phyloP scores from a whole-genome alignment of 208 protist species.

The Leishmania aethiopica region DNA sequence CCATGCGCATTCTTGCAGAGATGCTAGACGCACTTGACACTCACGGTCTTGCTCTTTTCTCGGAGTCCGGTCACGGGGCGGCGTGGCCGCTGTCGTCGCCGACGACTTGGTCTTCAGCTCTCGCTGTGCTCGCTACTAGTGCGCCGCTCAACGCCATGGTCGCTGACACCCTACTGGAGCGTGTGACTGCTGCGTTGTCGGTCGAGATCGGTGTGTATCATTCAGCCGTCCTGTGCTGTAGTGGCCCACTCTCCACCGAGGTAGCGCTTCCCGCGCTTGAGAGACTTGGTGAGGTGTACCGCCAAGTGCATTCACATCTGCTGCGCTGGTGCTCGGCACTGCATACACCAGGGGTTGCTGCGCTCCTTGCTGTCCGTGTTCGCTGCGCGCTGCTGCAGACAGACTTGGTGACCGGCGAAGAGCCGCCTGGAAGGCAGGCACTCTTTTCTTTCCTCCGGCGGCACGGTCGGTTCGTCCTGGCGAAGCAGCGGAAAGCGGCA shows the following conservation, averaged over 20 bases:
- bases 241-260: not conserved
- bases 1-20: slow-evolving; percentile 23
- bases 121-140: slow-evolving; percentile 6
- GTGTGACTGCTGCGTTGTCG: slow-evolving; percentile 15
- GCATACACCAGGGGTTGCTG: slow-evolving; percentile 28
- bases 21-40: slow-evolving; percentile 18
- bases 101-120: slow-evolving; percentile 7
- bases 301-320: slow-evolving; percentile 33
- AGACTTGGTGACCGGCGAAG: slow-evolving; percentile 65
- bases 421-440: slow-evolving; percentile 44
- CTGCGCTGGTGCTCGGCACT: slow-evolving; percentile 58
- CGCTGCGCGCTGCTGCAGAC: slow-evolving; percentile 66
- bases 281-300: slow-evolving; percentile 39
- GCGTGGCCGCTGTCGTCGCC: not conserved
- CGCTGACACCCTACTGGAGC: slow-evolving; percentile 25
- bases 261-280: slow-evolving; percentile 41
- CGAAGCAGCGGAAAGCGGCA: not conserved
- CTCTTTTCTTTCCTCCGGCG: slow-evolving; percentile 56
- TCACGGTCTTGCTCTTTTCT: slow-evolving; percentile 1
- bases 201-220: slow-evolving; percentile 23
- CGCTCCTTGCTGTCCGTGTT: slow-evolving; percentile 47
- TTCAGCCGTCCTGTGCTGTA: slow-evolving; percentile 11
- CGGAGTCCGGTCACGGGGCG: not conserved
- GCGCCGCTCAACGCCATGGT: slow-evolving; percentile 24
- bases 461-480: slow-evolving; percentile 35